A percentile compares a stretch with the other conserved stretches of the same genome.
Conservation (phyloP, 169 alveolate species). For the Babesia sp. region DNA sequence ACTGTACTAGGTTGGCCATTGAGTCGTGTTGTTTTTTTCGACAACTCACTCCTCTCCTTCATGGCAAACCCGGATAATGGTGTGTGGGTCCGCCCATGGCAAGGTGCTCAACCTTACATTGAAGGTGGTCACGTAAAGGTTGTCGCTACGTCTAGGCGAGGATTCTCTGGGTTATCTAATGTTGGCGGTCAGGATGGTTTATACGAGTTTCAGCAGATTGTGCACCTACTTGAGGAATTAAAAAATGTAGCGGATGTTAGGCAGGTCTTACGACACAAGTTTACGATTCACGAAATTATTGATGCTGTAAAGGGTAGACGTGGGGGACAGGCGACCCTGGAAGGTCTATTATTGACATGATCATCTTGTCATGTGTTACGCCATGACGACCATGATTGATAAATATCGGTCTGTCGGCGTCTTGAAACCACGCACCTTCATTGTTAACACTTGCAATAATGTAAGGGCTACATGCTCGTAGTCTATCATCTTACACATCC, state of each 20-base stretch:
- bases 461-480: too few relatives aligned
- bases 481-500: neutral
- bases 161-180: neutral
- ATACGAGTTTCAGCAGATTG: constrained; percentile 32
- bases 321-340: neutral
- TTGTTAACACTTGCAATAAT: neutral
- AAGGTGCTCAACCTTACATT: constrained; percentile 26
- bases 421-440: neutral
- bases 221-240: constrained; percentile 28
- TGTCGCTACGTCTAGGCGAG: neutral
- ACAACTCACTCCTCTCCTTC: constrained; percentile 43
- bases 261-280: constrained; percentile 6
- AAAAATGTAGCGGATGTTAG: constrained; percentile 12
- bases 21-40: constrained; percentile 34
- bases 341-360: neutral
- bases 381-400: neutral
- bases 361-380: neutral
- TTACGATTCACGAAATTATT: constrained; percentile 12
- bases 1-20: constrained; percentile 34
- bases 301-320: neutral
- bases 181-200: constrained; percentile 43
- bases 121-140: constrained; percentile 7
- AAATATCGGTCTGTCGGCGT: neutral
- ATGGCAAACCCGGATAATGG: constrained; percentile 45
- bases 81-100: constrained; percentile 41